Conservation (phyloP, 2,329 filamentous ascomycete species). For the Colletotrichum sp. region DNA sequence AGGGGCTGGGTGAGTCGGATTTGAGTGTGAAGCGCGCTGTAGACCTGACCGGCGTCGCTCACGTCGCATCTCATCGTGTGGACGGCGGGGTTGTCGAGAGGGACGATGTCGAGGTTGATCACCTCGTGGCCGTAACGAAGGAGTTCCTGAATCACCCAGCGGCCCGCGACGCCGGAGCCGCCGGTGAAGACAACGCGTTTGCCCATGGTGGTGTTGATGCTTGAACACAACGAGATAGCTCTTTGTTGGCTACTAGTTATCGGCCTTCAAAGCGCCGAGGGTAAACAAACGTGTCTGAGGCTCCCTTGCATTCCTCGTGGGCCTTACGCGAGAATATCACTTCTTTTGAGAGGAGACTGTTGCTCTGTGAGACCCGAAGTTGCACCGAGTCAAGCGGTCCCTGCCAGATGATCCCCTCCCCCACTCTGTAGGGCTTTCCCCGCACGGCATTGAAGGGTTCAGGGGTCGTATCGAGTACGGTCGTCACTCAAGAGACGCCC, state of each 20-base stretch:
- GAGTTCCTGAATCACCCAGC: conserved; percentile 37
- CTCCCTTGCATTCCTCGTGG: not conserved
- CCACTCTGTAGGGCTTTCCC: not conserved
- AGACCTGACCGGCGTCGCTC: conserved; percentile 40
- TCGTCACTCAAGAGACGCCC: not conserved
- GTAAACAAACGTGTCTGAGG: not conserved
- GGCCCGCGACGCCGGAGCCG: conserved; percentile 38
- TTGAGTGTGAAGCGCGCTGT: conserved; percentile 47
- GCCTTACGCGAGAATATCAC: not conserved
- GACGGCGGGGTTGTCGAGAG: conserved; percentile 31
- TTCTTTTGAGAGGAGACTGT: not conserved
- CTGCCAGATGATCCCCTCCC: not conserved
- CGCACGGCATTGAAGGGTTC: not conserved
- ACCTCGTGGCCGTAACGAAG: conserved; percentile 36
- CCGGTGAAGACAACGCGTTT: conserved; percentile 38
- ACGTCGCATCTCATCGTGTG: conserved; percentile 39
- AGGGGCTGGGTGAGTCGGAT: conserved; percentile 46
- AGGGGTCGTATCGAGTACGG: not conserved
- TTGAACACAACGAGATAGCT: not conserved
- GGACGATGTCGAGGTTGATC: conserved; percentile 38
- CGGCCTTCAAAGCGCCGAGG: not conserved
- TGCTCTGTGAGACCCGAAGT: not conserved
- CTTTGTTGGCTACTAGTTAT: not conserved
- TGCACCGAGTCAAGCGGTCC: not conserved
- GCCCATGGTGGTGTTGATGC: conserved; percentile 1